phyloP scores from a whole-genome alignment of 495 filamentous ascomycete genomes.

The Apodospora peruviana region DNA sequence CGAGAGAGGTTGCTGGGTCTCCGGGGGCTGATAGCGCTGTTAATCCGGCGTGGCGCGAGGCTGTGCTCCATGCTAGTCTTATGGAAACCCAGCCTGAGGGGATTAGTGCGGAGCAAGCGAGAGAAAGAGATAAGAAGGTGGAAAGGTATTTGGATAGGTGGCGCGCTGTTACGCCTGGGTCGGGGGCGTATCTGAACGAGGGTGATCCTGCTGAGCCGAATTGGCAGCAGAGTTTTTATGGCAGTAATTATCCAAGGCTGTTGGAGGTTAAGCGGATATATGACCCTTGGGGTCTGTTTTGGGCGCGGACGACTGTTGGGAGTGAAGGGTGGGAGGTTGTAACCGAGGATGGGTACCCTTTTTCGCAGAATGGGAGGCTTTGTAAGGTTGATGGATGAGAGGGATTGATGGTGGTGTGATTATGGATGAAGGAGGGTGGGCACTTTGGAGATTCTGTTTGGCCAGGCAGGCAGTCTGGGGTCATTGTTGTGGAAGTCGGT shows the following conservation, averaged over 20 bases:
- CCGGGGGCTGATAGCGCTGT: conserved; percentile 40
- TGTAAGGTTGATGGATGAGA: no score
- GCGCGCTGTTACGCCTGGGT: conserved; percentile 26
- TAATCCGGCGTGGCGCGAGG: conserved; percentile 50
- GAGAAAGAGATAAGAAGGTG: conserved; percentile 15
- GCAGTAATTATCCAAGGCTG: conserved; percentile 46
- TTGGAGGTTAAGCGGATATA: conserved; percentile 42
- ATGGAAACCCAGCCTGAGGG: conserved; percentile 26
- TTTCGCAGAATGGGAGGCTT: conserved; percentile 36
- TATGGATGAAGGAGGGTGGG: no score
- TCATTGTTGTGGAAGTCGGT: no score
- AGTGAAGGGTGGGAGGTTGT: conserved; percentile 45
- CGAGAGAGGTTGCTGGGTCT: conserved; percentile 24
- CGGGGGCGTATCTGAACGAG: conserved; percentile 45
- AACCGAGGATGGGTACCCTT: conserved; percentile 35
- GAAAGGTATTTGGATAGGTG: conserved; percentile 24
- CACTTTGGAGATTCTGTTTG: no score
- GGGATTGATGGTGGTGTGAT: no score
- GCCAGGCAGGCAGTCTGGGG: no score
- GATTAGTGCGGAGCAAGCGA: conserved; percentile 21
- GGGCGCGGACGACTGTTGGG: conserved; percentile 47
- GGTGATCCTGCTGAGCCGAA: conserved; percentile 49
- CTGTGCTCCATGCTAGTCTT: conserved; percentile 48
- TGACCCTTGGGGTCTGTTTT: conserved; percentile 52
- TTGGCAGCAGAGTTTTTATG: conserved; percentile 56